phyloP scores from a whole-genome alignment of 495 filamentous ascomycete genomes.

The Daldinia caldariorum region DNA sequence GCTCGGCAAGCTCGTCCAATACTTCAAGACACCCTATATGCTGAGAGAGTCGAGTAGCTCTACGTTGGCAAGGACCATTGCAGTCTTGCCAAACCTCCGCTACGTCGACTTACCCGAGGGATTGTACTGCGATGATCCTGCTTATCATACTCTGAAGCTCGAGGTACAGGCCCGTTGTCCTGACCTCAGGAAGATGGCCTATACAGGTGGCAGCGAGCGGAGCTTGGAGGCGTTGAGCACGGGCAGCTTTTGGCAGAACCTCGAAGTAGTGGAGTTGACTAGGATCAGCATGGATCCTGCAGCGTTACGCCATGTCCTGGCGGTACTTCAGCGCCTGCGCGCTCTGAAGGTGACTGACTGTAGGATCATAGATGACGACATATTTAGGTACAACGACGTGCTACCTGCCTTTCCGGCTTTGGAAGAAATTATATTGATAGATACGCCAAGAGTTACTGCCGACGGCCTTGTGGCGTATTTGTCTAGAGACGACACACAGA shows the following conservation, averaged over 20 bases:
- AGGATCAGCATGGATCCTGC: constrained; percentile 76
- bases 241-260: constrained; percentile 74
- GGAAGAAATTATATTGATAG: constrained; percentile 72
- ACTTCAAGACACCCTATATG: constrained; percentile 96
- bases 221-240: constrained; percentile 74
- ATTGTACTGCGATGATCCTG: constrained; percentile 79
- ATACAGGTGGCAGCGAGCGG: constrained; percentile 78
- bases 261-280: constrained; percentile 82
- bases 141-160: constrained; percentile 76
- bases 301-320: constrained; percentile 75
- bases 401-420: constrained; percentile 76
- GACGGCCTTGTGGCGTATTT: constrained; percentile 74
- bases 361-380: constrained; percentile 74
- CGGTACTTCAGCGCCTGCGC: constrained; percentile 69
- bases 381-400: constrained; percentile 69
- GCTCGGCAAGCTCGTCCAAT: constrained; percentile 73
- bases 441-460: constrained; percentile 73
- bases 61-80: constrained; percentile 84
- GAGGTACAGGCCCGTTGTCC: constrained; percentile 86
- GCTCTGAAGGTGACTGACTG: constrained; percentile 77
- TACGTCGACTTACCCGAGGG: constrained; percentile 94
- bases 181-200: constrained; percentile 88
- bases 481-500: constrained; percentile 55
- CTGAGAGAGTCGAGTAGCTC: constrained; percentile 86
- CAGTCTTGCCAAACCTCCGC: constrained; percentile 82